Evolutionary conservation across 2,329 filamentous ascomycete genomes (phyloP).

Genomic region (Torrubiella hemipterigena): DNA sequence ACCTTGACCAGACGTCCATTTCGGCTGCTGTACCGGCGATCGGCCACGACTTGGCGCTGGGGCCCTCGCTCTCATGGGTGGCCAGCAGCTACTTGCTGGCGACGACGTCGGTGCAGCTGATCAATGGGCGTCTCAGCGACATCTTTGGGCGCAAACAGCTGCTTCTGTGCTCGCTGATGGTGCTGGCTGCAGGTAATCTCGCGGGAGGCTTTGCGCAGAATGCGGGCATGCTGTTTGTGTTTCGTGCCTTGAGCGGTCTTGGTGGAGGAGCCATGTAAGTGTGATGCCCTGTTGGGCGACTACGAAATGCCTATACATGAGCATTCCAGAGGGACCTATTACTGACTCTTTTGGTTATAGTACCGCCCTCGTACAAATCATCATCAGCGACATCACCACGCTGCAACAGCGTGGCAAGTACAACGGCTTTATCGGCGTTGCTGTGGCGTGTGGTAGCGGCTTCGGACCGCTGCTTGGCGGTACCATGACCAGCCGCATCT

Average conservation of each 20-base stretch:
- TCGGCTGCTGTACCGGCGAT: constrained; percentile 24
- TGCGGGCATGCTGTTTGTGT: constrained; percentile 20
- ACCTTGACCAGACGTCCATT: constrained; percentile 24
- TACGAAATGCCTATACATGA: no score
- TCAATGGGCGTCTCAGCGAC: constrained; percentile 21
- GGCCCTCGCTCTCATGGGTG: constrained; percentile 19
- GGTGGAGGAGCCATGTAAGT: constrained; percentile 19
- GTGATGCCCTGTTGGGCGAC: no score
- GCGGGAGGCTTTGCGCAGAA: constrained; percentile 19
- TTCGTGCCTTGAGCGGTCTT: constrained; percentile 20
- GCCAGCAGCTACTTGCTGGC: constrained; percentile 25
- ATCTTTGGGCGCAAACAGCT: constrained; percentile 23
- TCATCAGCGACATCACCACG: constrained; percentile 23
- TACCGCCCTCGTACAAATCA: constrained; percentile 20
- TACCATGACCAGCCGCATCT: constrained; percentile 13
- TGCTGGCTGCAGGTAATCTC: constrained; percentile 18
- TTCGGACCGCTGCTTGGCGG: constrained; percentile 23
- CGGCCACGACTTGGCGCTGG: constrained; percentile 16
- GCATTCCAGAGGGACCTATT: no score
- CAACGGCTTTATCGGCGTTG: constrained; percentile 14
- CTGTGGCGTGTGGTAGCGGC: constrained; percentile 21
- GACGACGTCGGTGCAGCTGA: constrained; percentile 21
- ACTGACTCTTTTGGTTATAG: no score
- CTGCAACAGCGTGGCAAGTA: constrained; percentile 22
- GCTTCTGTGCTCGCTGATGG: constrained; percentile 14